Evolutionary conservation across 805 yeast species (phyloP), one percentile per base, ranked within the genome.

Genomic region (Candida lessepsii): DNA sequence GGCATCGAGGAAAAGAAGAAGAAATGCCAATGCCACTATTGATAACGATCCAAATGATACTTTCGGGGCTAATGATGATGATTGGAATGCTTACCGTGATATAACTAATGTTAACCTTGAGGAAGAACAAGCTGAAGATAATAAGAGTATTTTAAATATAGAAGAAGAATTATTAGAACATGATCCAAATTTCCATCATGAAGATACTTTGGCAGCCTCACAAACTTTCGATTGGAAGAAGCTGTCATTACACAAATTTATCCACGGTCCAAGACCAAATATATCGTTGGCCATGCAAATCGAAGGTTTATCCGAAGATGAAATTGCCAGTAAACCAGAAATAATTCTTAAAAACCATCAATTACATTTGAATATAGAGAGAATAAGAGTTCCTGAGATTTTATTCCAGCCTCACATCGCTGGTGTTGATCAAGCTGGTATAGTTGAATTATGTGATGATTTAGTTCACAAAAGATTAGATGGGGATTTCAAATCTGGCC

Each of bases 371-470:
- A 95, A 91, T 58, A 73, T 91, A 29, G 99, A 93, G 63, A 74
- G 99, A 44, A 83, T 91, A 20, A 75, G 95, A 42, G 86, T 91
- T 2, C 97, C 98, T 0, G 99, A 93, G 61, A 82, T 90, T 2
- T 57, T 89, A 35, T 89, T 93, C 61, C 93, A 91, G 58, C 99
- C 99, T 5, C 76, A 83, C 7, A 88, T 93, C 46, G 96, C 95
- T 0, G 99, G 99, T 16, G 70, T 89, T 16, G 99, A 93, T 60
- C 98, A 90, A 63, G 96, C 97, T 0, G 98, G 98, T 19, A 71
- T 93, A n/a, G 57, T 76, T 17, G 98, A 93, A 60, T 63, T 89
- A 29, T 72, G 81, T 40, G 83, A 81, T 48, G 84, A 81, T 42
- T 70, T 87, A 6, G 54, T 90, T 5, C 54, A 76, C 29, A 74